Evolutionary conservation across 2,329 filamentous ascomycete species (phyloP).

Genomic region (Calonectria pseudoturangicola): DNA sequence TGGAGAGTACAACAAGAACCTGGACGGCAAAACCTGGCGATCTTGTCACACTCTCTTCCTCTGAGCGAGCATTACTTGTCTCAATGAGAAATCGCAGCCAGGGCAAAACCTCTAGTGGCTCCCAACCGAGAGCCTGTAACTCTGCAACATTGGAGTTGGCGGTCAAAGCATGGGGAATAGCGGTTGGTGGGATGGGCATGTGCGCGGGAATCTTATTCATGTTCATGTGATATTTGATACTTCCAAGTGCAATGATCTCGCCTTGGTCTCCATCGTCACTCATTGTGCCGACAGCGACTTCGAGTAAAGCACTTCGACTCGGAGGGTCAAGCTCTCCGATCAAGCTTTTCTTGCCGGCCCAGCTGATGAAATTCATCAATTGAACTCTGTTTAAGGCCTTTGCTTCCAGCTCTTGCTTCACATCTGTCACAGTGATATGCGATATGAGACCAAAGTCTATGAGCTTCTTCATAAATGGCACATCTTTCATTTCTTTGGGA

Average conservation of each 20-base stretch:
- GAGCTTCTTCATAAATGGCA: constrained; percentile 86
- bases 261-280: constrained; percentile 77
- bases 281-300: constrained; percentile 85
- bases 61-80: constrained; percentile 74
- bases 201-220: constrained; percentile 87
- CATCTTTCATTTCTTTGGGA: constrained; percentile 83
- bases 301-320: constrained; percentile 82
- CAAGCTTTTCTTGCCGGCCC: constrained; percentile 84
- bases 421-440: constrained; percentile 90
- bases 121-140: constrained; percentile 89
- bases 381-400: constrained; percentile 88
- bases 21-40: constrained; percentile 84
- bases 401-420: constrained; percentile 87
- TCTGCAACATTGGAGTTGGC: constrained; percentile 79
- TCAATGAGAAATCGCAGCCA: constrained; percentile 91
- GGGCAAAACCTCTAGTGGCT: constrained; percentile 86
- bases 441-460: constrained; percentile 91
- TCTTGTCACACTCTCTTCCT: constrained; percentile 81
- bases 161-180: constrained; percentile 90
- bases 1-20: constrained; percentile 87
- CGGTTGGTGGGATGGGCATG: constrained; percentile 86
- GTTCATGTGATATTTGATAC: constrained; percentile 84
- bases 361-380: constrained; percentile 87
- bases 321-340: constrained; percentile 82
- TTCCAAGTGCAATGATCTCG: constrained; percentile 84